Conservation (phyloP, 116 monocot genomes). For the Papilionanthe hybrid region DNA sequence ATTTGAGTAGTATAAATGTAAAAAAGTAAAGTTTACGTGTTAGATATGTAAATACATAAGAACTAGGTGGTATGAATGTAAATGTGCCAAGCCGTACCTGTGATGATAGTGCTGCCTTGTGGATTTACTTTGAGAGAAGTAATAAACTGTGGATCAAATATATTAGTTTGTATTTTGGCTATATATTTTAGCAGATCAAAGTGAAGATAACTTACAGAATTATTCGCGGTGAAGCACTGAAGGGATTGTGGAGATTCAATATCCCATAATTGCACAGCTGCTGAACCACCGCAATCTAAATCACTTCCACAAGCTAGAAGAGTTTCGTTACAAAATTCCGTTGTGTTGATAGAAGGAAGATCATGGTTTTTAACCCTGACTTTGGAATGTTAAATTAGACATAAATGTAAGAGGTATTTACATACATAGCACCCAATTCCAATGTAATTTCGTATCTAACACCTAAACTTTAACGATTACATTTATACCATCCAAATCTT, state of each 20-base stretch:
- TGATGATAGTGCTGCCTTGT: slow-evolving; percentile 54
- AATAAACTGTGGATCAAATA: slow-evolving; percentile 50
- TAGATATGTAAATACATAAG: too few relatives aligned
- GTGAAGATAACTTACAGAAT: slow-evolving; percentile 60
- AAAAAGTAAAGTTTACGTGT: too few relatives aligned
- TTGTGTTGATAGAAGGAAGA: slow-evolving; percentile 43
- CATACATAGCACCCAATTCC: too few relatives aligned
- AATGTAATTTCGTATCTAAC: too few relatives aligned
- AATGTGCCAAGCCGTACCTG: slow-evolving; percentile 29
- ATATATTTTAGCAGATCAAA: slow-evolving; percentile 4
- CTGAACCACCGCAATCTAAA: slow-evolving; percentile 44
- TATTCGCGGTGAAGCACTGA: slow-evolving; percentile 52
- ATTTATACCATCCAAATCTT: too few relatives aligned
- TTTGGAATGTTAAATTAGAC: slow-evolving; percentile 2
- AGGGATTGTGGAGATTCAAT: slow-evolving; percentile 58
- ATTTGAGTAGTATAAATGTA: too few relatives aligned
- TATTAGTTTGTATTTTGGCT: slow-evolving; percentile 15
- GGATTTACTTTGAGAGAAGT: slow-evolving; percentile 61
- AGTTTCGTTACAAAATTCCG: slow-evolving; percentile 70
- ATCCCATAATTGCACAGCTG: slow-evolving; percentile 84
- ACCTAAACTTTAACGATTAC: background rate
- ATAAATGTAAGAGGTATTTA: background rate
- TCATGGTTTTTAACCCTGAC: slow-evolving; percentile 31
- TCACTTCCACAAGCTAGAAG: slow-evolving; percentile 72
- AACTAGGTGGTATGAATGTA: background rate